These are phyloP conservation scores for Colletotrichum gigasporum DNA, from an alignment of 2,329 filamentous ascomycete species.

Conservation along the genomic window DNA sequence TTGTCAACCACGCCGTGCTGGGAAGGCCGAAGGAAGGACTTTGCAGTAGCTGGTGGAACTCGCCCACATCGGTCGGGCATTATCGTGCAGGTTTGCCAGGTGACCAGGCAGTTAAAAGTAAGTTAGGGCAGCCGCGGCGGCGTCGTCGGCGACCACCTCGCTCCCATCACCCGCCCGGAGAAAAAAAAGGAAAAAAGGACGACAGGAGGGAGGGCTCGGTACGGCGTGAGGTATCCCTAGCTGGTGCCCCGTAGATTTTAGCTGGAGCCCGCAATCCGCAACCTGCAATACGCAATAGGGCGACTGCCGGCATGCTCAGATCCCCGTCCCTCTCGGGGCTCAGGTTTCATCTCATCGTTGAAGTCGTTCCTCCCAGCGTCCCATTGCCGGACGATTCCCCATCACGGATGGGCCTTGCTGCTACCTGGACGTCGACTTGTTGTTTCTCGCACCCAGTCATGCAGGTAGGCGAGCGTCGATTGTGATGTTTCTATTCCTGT, in stretches of 20 bases:
- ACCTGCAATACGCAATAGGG: no score
- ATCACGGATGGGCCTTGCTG: slow-evolving; percentile 7
- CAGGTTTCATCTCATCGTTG: slow-evolving; percentile 30
- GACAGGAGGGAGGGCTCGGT: slow-evolving; percentile 5
- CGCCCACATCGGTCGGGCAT: slow-evolving; percentile 21
- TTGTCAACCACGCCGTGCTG: neutral
- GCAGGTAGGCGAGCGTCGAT: slow-evolving; percentile 11
- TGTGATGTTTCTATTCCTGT: slow-evolving; percentile 32
- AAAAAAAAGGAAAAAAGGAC: neutral
- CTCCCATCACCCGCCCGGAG: slow-evolving; percentile 11
- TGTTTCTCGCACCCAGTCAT: slow-evolving; percentile 16
- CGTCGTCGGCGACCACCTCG: slow-evolving; percentile 12
- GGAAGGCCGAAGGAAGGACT: slow-evolving; percentile 3
- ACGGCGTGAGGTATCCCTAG: no score
- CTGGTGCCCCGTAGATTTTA: neutral
- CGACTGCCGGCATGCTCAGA: slow-evolving; percentile 29
- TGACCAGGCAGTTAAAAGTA: slow-evolving; percentile 12
- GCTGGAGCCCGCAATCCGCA: no score
- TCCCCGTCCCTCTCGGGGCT: slow-evolving; percentile 19
- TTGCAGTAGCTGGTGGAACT: slow-evolving; percentile 24
- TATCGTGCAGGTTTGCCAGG: slow-evolving; percentile 29
- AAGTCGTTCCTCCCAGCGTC: slow-evolving; percentile 28
- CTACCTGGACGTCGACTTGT: slow-evolving; percentile 2
- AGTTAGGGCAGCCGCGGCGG: slow-evolving; percentile 11
- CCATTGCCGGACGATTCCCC: slow-evolving; percentile 26